Evolutionary conservation across 345 rosid genomes (phyloP), one percentile per base, ranked within the genome.

Genomic region (Euclidium syriacum): DNA sequence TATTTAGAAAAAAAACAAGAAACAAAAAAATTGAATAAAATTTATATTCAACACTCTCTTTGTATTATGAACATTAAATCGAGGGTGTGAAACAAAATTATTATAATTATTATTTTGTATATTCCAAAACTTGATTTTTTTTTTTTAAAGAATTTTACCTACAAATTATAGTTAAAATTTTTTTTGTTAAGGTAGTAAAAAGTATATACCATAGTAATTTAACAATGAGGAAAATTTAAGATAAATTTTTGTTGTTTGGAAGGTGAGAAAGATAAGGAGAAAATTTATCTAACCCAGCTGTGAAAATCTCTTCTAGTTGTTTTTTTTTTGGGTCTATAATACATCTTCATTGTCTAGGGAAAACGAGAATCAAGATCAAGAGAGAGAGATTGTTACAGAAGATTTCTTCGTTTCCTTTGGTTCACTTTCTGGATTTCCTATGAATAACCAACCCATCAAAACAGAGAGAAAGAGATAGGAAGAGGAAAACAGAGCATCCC

Each of bases 221-320:
- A n/a, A n/a, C n/a, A n/a, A n/a, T n/a, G n/a, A n/a, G 5, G 40
- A 58, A 41, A 4, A 15, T 6, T 2, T 40, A n/a, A n/a, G n/a
- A n/a, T 43, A 20, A 33, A 64, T 10, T 17, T 22, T 40, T 52
- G 35, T 55, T 34, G 71, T 65, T 65, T 18, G 48, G 61, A 65
- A 53, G 17, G 8, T 46, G 63, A 65, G 71, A 65, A 18, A 65
- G 35, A 25, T 18, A 18, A 35, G 71, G 71, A 66, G 63, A 35
- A 46, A 54, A 44, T 10, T 65, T 65, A 44, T 65, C 63, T 55
- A 55, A 55, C 32, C 4, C 25, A 55, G 34, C 34, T 40, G 15
- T 40, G 17, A 40, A n/a, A 23, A 11, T 64, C 50, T 20, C 39
- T 52, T 50, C 12, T 22, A 19, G 10, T 15, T 22, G 32, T 15